These are phyloP conservation scores for Trichoderma virens DNA, from an alignment of 495 filamentous ascomycete genomes.

Conservation along the genomic window DNA sequence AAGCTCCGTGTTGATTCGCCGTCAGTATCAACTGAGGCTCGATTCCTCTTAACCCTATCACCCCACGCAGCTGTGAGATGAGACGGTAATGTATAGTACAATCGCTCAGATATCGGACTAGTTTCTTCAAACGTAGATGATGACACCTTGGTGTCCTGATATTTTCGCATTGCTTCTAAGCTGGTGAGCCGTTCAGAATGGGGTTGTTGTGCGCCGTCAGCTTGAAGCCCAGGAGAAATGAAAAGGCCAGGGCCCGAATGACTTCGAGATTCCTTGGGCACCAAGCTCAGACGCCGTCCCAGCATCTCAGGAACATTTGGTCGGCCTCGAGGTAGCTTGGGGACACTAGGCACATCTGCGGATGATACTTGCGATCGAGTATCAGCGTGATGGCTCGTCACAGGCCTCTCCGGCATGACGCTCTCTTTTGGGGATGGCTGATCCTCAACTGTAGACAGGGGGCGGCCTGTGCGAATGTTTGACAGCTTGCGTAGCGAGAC, in stretches of 20 bases:
- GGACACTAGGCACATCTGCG: neutral
- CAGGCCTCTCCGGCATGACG: slow-evolving; percentile 4
- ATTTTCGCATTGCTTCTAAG: neutral
- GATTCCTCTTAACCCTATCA: neutral
- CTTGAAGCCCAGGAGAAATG: neutral
- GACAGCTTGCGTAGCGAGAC: slow-evolving; percentile 32
- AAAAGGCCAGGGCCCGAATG: neutral
- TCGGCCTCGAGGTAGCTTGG: neutral
- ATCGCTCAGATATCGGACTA: neutral
- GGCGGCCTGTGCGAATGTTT: slow-evolving; percentile 28
- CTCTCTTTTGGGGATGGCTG: slow-evolving; percentile 32
- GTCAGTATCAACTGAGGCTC: neutral
- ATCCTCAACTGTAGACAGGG: slow-evolving; percentile 42
- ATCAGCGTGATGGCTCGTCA: slow-evolving; percentile 1
- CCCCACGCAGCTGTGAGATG: slow-evolving; percentile 9
- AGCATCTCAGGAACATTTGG: neutral
- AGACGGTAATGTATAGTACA: slow-evolving; percentile 12
- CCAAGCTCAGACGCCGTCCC: neutral
- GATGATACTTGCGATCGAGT: neutral
- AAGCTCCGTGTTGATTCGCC: neutral
- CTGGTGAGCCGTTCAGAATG: neutral
- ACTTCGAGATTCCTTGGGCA: slow-evolving; percentile 12
- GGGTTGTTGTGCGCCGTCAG: neutral
- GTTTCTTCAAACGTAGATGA: neutral
- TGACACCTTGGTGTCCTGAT: neutral